These are phyloP conservation scores for Medicago ruthenica DNA, from an alignment of 306 rosid genomes.

Conservation along the genomic window DNA sequence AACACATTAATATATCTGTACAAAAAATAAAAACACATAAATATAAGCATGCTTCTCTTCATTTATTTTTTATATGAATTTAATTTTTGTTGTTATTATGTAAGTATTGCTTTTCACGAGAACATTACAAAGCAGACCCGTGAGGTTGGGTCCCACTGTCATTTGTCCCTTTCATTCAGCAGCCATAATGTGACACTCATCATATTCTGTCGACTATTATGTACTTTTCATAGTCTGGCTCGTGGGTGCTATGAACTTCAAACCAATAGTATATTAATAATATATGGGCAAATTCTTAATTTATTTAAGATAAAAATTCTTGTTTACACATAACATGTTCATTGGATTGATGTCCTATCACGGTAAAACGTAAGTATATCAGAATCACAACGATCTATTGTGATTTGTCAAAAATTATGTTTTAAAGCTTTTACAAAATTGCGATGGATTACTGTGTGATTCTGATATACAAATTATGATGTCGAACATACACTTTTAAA, in stretches of 20 bases:
- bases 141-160: conserved; percentile 16
- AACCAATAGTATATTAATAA: neutral
- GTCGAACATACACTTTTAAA: neutral
- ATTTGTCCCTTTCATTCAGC: conserved; percentile 23
- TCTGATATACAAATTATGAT: too few relatives aligned
- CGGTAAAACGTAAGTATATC: too few relatives aligned
- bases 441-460: too few relatives aligned
- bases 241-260: conserved; percentile 1
- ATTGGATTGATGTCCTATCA: neutral
- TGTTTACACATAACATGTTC: neutral
- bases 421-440: too few relatives aligned
- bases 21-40: too few relatives aligned
- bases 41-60: neutral
- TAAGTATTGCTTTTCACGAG: neutral
- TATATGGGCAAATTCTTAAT: neutral
- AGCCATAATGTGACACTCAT: neutral
- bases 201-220: neutral
- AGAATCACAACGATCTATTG: too few relatives aligned
- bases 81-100: neutral
- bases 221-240: conserved; percentile 3
- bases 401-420: too few relatives aligned
- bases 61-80: neutral
- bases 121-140: conserved; percentile 30
- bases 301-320: neutral
- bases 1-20: too few relatives aligned